Conservation (phyloP, 331 rosid species). For the Malus hybrid region DNA sequence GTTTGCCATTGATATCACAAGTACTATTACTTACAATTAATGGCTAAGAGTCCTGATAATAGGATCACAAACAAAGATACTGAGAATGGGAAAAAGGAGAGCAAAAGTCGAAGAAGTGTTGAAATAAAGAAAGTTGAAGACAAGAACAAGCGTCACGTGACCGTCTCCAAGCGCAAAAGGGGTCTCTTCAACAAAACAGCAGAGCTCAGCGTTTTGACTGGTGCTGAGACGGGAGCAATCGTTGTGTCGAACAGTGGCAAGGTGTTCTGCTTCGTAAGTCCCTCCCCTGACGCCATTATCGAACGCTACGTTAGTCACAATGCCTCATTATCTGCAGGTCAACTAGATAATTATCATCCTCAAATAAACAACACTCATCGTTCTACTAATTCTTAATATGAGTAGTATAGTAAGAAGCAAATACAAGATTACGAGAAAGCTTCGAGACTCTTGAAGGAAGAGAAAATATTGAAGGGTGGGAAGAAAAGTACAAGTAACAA, state of each 20-base stretch:
- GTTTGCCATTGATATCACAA: too few species aligned
- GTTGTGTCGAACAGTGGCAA: conserved; percentile 6
- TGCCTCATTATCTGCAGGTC: neutral
- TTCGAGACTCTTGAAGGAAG: neutral
- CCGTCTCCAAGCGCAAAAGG: conserved; percentile 19
- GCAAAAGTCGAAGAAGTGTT: neutral
- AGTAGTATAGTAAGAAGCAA: neutral
- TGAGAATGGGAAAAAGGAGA: neutral
- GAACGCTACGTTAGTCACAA: neutral
- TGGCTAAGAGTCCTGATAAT: neutral
- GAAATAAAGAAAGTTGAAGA: conserved; percentile 17
- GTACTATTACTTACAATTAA: neutral
- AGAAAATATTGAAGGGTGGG: neutral
- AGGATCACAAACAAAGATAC: neutral
- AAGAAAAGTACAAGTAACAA: neutral
- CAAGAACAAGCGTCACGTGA: conserved; percentile 11
- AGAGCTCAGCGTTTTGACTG: conserved; percentile 10
- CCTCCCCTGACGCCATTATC: neutral
- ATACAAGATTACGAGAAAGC: neutral
- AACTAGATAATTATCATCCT: neutral
- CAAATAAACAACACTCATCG: too few species aligned
- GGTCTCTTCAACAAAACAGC: conserved; percentile 18
- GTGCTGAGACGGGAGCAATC: neutral
- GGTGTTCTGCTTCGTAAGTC: conserved; percentile 5
- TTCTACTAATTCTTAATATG: neutral